Evolutionary conservation across 257 asterid species (phyloP).

Genomic region (Ilex aquifolium): DNA sequence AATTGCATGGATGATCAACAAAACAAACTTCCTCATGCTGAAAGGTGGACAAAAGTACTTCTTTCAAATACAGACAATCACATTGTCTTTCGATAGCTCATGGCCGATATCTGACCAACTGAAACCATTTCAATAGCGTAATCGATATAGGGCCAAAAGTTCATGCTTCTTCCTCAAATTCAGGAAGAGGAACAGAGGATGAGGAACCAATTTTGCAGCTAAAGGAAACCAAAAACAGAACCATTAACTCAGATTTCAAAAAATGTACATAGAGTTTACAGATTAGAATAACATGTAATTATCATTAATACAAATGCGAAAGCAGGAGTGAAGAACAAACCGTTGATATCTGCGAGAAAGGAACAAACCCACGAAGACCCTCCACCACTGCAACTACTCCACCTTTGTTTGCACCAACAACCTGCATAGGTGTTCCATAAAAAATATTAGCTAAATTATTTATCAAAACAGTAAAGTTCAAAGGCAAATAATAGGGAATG

Average conservation of each 20-base stretch:
- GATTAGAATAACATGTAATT: background rate
- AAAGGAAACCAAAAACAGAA: conserved; percentile 6
- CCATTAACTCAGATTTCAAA: background rate
- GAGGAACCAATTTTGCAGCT: background rate
- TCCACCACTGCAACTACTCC: conserved; percentile 87
- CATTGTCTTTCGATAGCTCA: too few relatives aligned
- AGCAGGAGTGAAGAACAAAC: conserved; percentile 36
- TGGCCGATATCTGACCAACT: background rate
- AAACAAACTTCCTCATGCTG: too few relatives aligned
- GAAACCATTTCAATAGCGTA: background rate
- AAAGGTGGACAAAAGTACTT: too few relatives aligned
- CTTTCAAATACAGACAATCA: too few relatives aligned
- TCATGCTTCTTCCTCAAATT: background rate
- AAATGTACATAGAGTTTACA: too few relatives aligned
- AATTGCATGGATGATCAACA: too few relatives aligned
- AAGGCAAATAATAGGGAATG: background rate
- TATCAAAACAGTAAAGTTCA: background rate
- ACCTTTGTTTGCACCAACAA: conserved; percentile 94
- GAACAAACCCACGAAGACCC: conserved; percentile 93
- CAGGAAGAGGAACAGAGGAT: background rate
- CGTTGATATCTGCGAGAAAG: conserved; percentile 87
- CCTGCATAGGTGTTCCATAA: conserved; percentile 38
- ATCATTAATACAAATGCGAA: conserved; percentile 1
- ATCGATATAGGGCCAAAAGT: background rate
- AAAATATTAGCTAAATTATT: background rate